These are phyloP conservation scores for Yamadazyma atmosphaerica DNA, from an alignment of 1,139 yeast genomes.

Conservation along the genomic window DNA sequence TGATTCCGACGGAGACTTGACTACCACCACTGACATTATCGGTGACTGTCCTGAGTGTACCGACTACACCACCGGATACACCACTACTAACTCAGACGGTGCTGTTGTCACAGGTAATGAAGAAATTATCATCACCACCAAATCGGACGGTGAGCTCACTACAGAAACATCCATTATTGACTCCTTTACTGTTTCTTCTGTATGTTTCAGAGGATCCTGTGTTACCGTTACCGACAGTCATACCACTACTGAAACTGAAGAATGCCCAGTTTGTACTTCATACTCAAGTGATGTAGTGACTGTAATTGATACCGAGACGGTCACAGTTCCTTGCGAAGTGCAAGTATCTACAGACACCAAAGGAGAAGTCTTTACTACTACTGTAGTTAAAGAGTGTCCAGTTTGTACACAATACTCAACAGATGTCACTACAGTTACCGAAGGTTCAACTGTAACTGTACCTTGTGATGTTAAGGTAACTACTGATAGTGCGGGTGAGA, in stretches of 20 bases:
- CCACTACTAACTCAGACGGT: constrained; percentile 10
- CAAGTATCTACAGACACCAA: constrained; percentile 7
- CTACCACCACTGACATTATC: constrained; percentile 4
- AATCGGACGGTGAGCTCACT: constrained; percentile 9
- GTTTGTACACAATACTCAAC: constrained; percentile 9
- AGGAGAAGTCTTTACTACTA: constrained; percentile 6
- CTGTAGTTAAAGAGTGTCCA: constrained; percentile 16
- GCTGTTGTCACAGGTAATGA: constrained; percentile 6
- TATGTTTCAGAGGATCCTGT: constrained; percentile 5
- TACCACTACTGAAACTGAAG: constrained; percentile 1
- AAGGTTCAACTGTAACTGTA: background rate
- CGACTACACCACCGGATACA: constrained; percentile 3
- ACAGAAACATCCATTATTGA: constrained; percentile 6
- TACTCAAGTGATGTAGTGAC: constrained; percentile 9
- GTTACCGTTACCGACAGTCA: constrained; percentile 4
- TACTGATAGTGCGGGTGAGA: background rate
- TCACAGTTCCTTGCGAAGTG: constrained; percentile 12
- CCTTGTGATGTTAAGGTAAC: background rate
- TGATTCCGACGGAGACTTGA: constrained; percentile 9
- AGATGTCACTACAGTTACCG: constrained; percentile 1
- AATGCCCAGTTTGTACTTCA: constrained; percentile 7
- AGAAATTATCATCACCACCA: constrained; percentile 11
- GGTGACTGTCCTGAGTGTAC: constrained; percentile 3
- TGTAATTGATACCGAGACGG: constrained; percentile 9
- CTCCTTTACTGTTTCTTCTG: constrained; percentile 5